phyloP scores from a whole-genome alignment of 441 rosid species.

The Populus hybrid region DNA sequence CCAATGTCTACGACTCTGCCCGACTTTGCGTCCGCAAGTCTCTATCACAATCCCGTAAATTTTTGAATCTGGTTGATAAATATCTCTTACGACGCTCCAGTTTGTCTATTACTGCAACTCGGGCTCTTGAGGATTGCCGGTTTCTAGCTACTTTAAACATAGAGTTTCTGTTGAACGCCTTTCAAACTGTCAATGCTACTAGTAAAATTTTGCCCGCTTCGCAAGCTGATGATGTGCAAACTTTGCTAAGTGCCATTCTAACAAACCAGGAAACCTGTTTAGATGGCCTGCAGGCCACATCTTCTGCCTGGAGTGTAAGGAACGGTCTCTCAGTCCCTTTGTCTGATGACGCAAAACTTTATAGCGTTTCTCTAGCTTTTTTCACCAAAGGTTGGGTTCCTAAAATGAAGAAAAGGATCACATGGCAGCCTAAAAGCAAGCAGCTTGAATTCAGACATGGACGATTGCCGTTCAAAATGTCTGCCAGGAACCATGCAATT shows the following conservation, averaged over 20 bases:
- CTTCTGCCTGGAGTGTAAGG: conserved; percentile 46
- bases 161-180: conserved; percentile 51
- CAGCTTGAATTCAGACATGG: conserved; percentile 40
- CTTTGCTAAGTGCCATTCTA: conserved; percentile 48
- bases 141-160: conserved; percentile 49
- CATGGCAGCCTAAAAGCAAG: conserved; percentile 28
- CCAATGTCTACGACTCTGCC: conserved; percentile 44
- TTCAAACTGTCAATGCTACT: conserved; percentile 39
- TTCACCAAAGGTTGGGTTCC: conserved; percentile 72
- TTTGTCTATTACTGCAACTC: conserved; percentile 33
- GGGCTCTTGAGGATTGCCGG: conserved; percentile 79
- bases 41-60: conserved; percentile 53
- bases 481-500: conserved; percentile 39
- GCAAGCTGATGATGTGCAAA: conserved; percentile 61
- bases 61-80: conserved; percentile 43
- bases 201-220: conserved; percentile 28
- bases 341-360: conserved; percentile 63
- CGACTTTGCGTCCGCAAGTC: conserved; percentile 59
- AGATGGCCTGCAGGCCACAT: conserved; percentile 47
- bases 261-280: conserved; percentile 61
- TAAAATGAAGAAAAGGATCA: conserved; percentile 20
- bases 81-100: conserved; percentile 37
- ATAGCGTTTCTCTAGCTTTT: conserved; percentile 70
- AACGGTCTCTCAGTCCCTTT: conserved; percentile 54
- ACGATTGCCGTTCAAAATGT: conserved; percentile 53